Percentiles rank a stretch among this genome's conserved stretches.
Evolutionary conservation across 2,329 filamentous ascomycete species (phyloP).

Genomic region (Calonectria ilicicola): DNA sequence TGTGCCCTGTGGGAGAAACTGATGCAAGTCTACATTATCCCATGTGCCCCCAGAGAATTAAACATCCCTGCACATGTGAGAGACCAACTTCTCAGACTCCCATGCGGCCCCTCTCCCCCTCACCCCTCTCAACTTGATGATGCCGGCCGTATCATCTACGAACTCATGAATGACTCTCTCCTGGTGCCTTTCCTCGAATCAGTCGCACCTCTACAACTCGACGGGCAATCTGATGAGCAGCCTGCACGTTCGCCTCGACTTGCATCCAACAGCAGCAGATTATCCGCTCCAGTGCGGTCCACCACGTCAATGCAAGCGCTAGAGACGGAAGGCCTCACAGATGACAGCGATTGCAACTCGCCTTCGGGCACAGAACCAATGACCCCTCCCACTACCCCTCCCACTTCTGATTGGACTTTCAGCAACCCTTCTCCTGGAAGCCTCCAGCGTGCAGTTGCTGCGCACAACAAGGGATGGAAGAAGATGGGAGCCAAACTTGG

Average conservation of each 20-base stretch:
- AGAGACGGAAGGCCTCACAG: slow-evolving; percentile 66
- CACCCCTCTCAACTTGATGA: slow-evolving; percentile 81
- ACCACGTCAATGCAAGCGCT: slow-evolving; percentile 59
- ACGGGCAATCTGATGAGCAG: slow-evolving; percentile 52
- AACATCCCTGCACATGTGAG: slow-evolving; percentile 90
- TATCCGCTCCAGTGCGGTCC: slow-evolving; percentile 45
- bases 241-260: slow-evolving; percentile 58
- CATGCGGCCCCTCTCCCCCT: slow-evolving; percentile 71
- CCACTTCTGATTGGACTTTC: slow-evolving; percentile 69
- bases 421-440: slow-evolving; percentile 61
- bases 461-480: slow-evolving; percentile 72
- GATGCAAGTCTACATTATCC: slow-evolving; percentile 89
- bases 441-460: slow-evolving; percentile 65
- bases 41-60: slow-evolving; percentile 86
- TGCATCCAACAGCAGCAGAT: slow-evolving; percentile 54
- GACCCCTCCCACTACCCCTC: slow-evolving; percentile 81
- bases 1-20: slow-evolving; percentile 88
- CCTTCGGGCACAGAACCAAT: slow-evolving; percentile 70
- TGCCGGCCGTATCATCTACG: slow-evolving; percentile 89
- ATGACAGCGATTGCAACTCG: slow-evolving; percentile 74
- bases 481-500: slow-evolving; percentile 73
- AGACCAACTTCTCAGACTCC: slow-evolving; percentile 77
- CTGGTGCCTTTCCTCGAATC: slow-evolving; percentile 90
- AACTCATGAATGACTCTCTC: slow-evolving; percentile 97
- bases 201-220: slow-evolving; percentile 54